Evolutionary conservation across 2,329 filamentous ascomycete genomes (phyloP), one percentile per base, ranked within the genome.

Genomic region (Elsinoe batatas): DNA sequence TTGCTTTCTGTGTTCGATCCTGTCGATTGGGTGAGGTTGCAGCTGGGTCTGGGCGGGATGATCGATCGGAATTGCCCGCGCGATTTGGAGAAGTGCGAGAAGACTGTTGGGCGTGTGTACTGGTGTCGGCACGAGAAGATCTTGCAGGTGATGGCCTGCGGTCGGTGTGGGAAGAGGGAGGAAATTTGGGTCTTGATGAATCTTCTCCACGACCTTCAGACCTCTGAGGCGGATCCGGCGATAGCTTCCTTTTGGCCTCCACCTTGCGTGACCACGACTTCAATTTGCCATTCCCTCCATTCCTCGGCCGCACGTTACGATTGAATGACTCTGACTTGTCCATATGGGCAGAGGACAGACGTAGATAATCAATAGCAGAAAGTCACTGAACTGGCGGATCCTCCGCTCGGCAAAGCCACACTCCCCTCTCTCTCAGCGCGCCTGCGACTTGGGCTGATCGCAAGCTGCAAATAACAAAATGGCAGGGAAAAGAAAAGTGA

Each of bases 241-340:
- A 44, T 37, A 44, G 40, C 38, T 44, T 22, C 40, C 37, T 44
- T 13, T 33, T 26, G 32, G 38, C 18, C 38, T 44, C 53, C 53
- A 22, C 30, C 40, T 20, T 55, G 40, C 40, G 53, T 17, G 42
- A 44, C 17, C 20, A 46, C 53, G 53, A 55, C 20, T 46, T 55
- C 32, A 55, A 26, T 30, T 44, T 42, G 32, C 37, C 32, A 37
- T 55, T 42, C 15, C 38, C 38, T 47, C 40, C 46, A 32, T 55
- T 37, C 22, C 20, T 42, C 37, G 37, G 30, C 53, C 53, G 38
- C 53, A 55, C 53, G n/a, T 55, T 42, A 55, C 53, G 53, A 43
- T 55, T 44, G 12, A 26, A 44, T 15, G 46, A 30, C 13, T 47
- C 42, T 47, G 40, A 10, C 32, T 55, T 42, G 40, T 55, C 53